A percentile compares a stretch with the other conserved stretches of the same genome.
Evolutionary conservation across 2,329 filamentous ascomycete genomes (phyloP).

Genomic region (Aspergillus candidus): DNA sequence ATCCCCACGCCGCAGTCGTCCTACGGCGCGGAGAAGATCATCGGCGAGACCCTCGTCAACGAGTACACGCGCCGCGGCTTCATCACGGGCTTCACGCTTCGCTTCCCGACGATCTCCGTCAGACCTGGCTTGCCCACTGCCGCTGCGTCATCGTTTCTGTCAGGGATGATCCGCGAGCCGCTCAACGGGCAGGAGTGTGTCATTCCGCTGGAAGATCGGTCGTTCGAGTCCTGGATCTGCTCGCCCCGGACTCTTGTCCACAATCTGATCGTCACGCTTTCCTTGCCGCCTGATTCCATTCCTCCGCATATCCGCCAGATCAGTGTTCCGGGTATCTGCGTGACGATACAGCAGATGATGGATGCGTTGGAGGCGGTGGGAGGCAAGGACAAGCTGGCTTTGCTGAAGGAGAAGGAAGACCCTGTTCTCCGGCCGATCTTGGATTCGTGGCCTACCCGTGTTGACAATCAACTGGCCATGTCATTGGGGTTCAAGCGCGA

Average conservation of each 20-base stretch:
- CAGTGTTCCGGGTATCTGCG: conserved; percentile 51
- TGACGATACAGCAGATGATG: conserved; percentile 52
- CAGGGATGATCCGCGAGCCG: conserved; percentile 59
- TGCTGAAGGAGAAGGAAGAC: conserved; percentile 49
- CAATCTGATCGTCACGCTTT: conserved; percentile 49
- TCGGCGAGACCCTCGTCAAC: conserved; percentile 57
- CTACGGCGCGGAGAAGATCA: conserved; percentile 59
- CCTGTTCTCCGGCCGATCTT: conserved; percentile 48
- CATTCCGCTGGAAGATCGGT: conserved; percentile 46
- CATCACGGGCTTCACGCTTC: conserved; percentile 53
- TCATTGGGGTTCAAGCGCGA: conserved; percentile 49
- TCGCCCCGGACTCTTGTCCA: conserved; percentile 49
- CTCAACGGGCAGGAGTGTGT: conserved; percentile 50
- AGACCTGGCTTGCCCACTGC: conserved; percentile 55
- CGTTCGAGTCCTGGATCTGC: conserved; percentile 50
- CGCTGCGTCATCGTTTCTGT: conserved; percentile 59
- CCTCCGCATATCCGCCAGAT: conserved; percentile 46
- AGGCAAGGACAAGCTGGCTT: conserved; percentile 46
- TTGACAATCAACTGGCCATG: conserved; percentile 49
- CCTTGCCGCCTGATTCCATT: conserved; percentile 36
- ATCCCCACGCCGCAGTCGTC: conserved; percentile 56
- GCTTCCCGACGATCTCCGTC: conserved; percentile 58
- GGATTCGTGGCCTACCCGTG: conserved; percentile 51
- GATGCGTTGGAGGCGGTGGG: conserved; percentile 51
- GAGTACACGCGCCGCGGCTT: conserved; percentile 56